Conservation (phyloP, 2,329 filamentous ascomycete genomes). For the Trichoderma brevicompactum region DNA sequence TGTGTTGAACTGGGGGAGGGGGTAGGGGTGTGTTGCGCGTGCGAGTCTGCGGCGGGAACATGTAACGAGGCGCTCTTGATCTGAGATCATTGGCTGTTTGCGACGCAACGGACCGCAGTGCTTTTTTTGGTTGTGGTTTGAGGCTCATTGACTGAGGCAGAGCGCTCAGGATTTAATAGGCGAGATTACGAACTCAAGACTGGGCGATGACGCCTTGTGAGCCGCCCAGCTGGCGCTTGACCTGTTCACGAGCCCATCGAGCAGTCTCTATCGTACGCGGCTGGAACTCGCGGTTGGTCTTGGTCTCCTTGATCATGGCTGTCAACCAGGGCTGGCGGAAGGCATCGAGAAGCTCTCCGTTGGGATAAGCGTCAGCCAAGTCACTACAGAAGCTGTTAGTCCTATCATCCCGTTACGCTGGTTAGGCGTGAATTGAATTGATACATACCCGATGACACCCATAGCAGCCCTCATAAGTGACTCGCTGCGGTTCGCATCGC, state of each 20-base stretch:
- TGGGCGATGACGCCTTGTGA: constrained; percentile 56
- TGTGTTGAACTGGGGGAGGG: constrained; percentile 31
- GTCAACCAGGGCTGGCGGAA: constrained; percentile 94
- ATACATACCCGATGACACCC: constrained; percentile 86
- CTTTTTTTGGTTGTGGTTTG: constrained; percentile 7
- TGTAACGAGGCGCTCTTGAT: constrained; percentile 6
- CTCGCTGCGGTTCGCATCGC: constrained; percentile 88
- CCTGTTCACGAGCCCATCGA: constrained; percentile 95
- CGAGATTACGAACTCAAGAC: constrained; percentile 40
- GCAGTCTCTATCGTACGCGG: constrained; percentile 89
- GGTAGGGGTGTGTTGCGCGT: constrained; percentile 8
- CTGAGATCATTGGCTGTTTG: not conserved
- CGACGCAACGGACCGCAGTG: not conserved
- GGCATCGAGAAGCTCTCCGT: constrained; percentile 79
- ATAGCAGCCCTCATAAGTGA: constrained; percentile 90
- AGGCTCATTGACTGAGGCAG: not conserved
- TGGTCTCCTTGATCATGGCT: constrained; percentile 87
- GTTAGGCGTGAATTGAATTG: not conserved
- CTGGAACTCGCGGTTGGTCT: constrained; percentile 84
- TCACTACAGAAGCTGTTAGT: constrained; percentile 61
- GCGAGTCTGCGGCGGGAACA: constrained; percentile 14
- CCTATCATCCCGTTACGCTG: not conserved
- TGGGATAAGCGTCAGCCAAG: constrained; percentile 89
- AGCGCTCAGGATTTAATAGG: not conserved
- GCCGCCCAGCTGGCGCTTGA: constrained; percentile 82